These are phyloP conservation scores for Piper betle DNA, from an alignment of 164 flowering plant genomes.

Conservation along the genomic window DNA sequence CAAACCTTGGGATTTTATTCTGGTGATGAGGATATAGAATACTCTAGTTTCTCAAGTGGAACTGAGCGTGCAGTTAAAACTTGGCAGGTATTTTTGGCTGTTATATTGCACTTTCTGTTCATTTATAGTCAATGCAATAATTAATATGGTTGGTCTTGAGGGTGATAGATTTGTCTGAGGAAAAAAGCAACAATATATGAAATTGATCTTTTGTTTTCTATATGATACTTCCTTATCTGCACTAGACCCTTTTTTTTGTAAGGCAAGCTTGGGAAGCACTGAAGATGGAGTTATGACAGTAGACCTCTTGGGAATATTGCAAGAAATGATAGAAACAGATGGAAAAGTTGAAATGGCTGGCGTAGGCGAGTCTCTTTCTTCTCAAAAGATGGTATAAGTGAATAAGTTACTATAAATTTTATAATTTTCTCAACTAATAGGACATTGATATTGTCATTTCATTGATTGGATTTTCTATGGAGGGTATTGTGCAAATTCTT, in stretches of 20 bases:
- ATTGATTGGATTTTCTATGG: neutral
- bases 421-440: neutral
- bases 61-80: slow-evolving; percentile 91
- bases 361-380: slow-evolving; percentile 3
- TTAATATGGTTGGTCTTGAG: neutral
- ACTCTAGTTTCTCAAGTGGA: slow-evolving; percentile 65
- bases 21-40: slow-evolving; percentile 90
- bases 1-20: slow-evolving; percentile 74
- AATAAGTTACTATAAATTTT: neutral
- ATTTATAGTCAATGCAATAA: neutral
- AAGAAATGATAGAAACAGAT: slow-evolving; percentile 8
- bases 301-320: slow-evolving; percentile 57
- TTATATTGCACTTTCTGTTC: neutral
- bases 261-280: slow-evolving; percentile 46
- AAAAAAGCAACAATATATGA: too few relatives aligned
- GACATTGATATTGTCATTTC: neutral
- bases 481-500: neutral
- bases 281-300: slow-evolving; percentile 86
- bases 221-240: neutral
- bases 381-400: slow-evolving; percentile 6
- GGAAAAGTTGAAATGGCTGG: slow-evolving; percentile 2
- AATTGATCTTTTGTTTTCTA: neutral
- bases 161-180: too few relatives aligned
- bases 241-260: slow-evolving; percentile 9
- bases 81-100: slow-evolving; percentile 64